These are phyloP conservation scores for Lachnellula hyalina DNA, from an alignment of 2,329 filamentous ascomycete species.

Conservation along the genomic window DNA sequence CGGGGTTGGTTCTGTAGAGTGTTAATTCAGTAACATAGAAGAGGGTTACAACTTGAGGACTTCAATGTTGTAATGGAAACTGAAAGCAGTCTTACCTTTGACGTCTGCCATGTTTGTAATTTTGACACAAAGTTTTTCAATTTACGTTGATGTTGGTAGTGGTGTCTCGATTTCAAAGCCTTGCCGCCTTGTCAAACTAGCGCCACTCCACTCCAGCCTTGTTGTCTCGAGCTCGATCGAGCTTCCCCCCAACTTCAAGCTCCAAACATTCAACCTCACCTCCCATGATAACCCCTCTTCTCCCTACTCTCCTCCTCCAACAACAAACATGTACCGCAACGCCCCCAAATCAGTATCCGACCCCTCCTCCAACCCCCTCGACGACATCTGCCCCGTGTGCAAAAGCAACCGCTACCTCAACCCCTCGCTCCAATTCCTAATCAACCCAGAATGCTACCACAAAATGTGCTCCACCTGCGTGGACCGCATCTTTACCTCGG, in stretches of 20 bases:
- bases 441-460: constrained; percentile 98
- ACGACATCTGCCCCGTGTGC: constrained; percentile 91
- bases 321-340: constrained; percentile 18
- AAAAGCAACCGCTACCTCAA: constrained; percentile 96
- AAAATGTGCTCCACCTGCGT: constrained; percentile 98
- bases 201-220: constrained; percentile 1
- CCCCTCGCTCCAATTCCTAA: constrained; percentile 86
- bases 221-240: background rate
- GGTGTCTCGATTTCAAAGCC: constrained; percentile 16
- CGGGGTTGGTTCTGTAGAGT: constrained; percentile 26
- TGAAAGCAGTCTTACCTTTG: constrained; percentile 13
- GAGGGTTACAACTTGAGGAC: background rate
- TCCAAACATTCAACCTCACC: background rate
- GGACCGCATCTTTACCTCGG: constrained; percentile 85
- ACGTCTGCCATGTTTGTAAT: constrained; percentile 21
- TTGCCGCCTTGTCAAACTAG: constrained; percentile 12
- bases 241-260: constrained; percentile 12
- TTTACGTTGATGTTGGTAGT: too few species aligned
- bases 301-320: constrained; percentile 1
- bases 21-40: background rate
- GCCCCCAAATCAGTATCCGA: constrained; percentile 8
- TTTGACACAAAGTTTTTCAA: too few species aligned
- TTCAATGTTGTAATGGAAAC: background rate
- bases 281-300: constrained; percentile 1
- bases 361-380: constrained; percentile 21